Conservation (phyloP, 805 yeast species). For the Torulaspora delbrueckii region DNA sequence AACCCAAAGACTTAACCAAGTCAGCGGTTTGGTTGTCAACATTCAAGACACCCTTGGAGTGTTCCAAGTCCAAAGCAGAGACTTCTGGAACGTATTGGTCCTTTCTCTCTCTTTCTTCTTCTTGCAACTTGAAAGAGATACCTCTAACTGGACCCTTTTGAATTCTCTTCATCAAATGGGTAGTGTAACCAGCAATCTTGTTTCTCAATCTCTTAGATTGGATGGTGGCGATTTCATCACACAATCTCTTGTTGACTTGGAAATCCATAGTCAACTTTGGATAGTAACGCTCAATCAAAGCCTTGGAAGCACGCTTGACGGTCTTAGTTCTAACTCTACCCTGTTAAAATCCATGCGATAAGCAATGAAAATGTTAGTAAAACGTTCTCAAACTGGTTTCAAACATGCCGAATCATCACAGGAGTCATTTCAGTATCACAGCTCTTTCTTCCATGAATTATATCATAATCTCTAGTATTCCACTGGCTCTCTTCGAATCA, state of each 20-base stretch:
- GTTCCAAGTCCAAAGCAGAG: slow-evolving; percentile 97
- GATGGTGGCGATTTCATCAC: slow-evolving; percentile 96
- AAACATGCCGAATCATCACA: not conserved
- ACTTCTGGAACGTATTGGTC: slow-evolving; percentile 99
- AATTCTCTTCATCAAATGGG: slow-evolving; percentile 99
- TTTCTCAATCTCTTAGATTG: slow-evolving; percentile 99
- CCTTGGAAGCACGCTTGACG: slow-evolving; percentile 99
- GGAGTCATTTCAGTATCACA: no score
- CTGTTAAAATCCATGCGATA: slow-evolving; percentile 39
- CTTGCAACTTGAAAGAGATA: slow-evolving; percentile 99
- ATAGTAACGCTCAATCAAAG: slow-evolving; percentile 98
- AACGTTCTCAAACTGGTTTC: not conserved
- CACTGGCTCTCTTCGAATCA: not conserved
- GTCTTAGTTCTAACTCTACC: slow-evolving; percentile 99
- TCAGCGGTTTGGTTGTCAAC: slow-evolving; percentile 96
- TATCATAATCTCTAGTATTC: no score
- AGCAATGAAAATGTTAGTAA: slow-evolving; percentile 20
- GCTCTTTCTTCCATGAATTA: no score
- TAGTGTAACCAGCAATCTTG: slow-evolving; percentile 99
- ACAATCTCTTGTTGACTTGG: slow-evolving; percentile 99
- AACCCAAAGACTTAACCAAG: slow-evolving; percentile 90
- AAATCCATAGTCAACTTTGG: slow-evolving; percentile 99
- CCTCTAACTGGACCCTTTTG: slow-evolving; percentile 99
- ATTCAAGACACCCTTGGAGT: slow-evolving; percentile 93
- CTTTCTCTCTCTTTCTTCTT: slow-evolving; percentile 99